Percentiles rank a stretch among this genome's conserved stretches.
These are phyloP conservation scores for Amoebophrya sp. DNA, from an alignment of 169 alveolate genomes.

Conservation along the genomic window DNA sequence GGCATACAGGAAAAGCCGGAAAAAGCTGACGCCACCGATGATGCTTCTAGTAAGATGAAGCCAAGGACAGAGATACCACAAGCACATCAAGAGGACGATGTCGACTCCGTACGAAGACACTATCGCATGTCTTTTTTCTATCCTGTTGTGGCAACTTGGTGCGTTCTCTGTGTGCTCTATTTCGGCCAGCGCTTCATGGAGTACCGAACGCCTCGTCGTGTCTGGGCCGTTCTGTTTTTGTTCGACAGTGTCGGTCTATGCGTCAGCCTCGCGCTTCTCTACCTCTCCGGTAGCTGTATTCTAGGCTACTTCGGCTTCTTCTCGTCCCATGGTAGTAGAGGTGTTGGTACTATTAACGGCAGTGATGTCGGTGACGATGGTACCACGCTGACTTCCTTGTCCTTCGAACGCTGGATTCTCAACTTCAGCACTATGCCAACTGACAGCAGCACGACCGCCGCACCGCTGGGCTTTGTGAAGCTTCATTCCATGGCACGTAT, in stretches of 20 bases:
- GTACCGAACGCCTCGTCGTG: neutral
- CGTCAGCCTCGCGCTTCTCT: neutral
- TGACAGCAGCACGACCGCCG: no score
- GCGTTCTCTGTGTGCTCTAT: neutral
- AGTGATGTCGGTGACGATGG: neutral
- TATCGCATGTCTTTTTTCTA: neutral
- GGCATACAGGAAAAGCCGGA: no score
- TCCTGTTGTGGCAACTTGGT: neutral
- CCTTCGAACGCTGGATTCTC: no score
- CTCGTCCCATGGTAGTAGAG: neutral
- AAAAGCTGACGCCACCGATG: no score
- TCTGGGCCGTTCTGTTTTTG: neutral
- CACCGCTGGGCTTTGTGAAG: neutral
- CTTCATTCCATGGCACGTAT: neutral
- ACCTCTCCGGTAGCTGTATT: neutral
- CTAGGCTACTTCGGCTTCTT: slow-evolving; percentile 16
- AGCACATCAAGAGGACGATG: no score
- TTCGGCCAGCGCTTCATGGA: neutral
- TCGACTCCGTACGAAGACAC: neutral
- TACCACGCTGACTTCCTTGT: no score
- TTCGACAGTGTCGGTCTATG: neutral
- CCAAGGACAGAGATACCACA: no score
- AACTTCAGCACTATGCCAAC: no score
- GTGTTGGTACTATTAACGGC: neutral
- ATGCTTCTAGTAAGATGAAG: no score